A percentile compares a stretch with the other conserved stretches of the same genome.
phyloP scores from a whole-genome alignment of 2,329 filamentous ascomycete species.

The Trichoderma atrobrunneum region DNA sequence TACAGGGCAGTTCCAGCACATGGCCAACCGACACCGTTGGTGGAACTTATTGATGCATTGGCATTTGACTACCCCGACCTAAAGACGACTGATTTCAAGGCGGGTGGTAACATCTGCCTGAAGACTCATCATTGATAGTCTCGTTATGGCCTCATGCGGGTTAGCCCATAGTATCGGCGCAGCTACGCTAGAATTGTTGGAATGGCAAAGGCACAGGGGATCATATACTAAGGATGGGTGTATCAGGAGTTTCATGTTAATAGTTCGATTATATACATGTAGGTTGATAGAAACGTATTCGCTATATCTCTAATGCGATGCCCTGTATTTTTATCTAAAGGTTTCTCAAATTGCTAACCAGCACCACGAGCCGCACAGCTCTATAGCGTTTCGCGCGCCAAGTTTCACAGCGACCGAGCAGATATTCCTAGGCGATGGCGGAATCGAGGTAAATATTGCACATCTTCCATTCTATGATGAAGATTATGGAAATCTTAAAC shows the following conservation, averaged over 20 bases:
- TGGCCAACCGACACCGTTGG: not conserved
- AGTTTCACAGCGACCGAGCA: not conserved
- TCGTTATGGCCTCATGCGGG: not conserved
- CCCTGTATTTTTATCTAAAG: not conserved
- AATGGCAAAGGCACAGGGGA: not conserved
- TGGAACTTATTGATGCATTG: not conserved
- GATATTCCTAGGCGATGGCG: not conserved
- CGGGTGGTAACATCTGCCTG: not conserved
- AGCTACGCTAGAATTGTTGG: not conserved
- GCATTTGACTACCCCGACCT: not conserved
- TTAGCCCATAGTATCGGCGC: not conserved
- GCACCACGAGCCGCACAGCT: not conserved
- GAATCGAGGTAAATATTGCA: not conserved
- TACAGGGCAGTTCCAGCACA: not conserved
- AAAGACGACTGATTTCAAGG: not conserved
- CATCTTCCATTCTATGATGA: not conserved
- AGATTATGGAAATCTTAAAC: not conserved
- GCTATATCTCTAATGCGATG: not conserved
- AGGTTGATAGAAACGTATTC: not conserved
- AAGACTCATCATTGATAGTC: not conserved
- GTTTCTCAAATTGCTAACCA: not conserved
- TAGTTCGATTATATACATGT: not conserved
- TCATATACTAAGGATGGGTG: fast-evolving
- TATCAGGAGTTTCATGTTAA: not conserved
- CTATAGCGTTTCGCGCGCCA: not conserved